Conservation (phyloP, 345 rosid genomes). For the Rhizophora apiculata region DNA sequence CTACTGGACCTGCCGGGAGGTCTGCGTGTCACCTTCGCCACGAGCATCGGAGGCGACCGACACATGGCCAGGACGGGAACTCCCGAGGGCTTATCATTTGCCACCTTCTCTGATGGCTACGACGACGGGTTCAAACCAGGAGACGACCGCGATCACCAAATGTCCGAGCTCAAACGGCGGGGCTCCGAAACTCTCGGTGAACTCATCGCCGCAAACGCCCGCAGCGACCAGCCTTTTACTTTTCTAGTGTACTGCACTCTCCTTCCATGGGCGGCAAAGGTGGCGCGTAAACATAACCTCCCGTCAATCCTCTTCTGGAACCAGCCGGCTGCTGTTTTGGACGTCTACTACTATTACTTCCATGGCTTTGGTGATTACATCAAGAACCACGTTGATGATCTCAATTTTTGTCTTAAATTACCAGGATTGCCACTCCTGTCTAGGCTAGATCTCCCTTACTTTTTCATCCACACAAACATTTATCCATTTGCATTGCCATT, state of each 20-base stretch:
- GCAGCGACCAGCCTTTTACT: conserved; percentile 27
- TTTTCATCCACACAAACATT: conserved; percentile 29
- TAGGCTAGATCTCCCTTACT: conserved; percentile 50
- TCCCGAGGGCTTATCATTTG: conserved; percentile 38
- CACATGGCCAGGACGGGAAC: conserved; percentile 32
- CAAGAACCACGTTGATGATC: conserved; percentile 12
- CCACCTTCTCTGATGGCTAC: conserved; percentile 56
- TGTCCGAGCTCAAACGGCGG: conserved; percentile 37
- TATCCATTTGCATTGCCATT: conserved; percentile 5
- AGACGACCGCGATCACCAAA: conserved; percentile 21
- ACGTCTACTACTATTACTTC: conserved; percentile 56
- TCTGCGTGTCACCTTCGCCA: conserved; percentile 47
- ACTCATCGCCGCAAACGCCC: conserved; percentile 17
- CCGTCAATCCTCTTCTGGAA: conserved; percentile 53
- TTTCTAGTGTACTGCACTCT: conserved; percentile 47
- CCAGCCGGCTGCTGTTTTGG: conserved; percentile 65
- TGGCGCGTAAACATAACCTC: conserved; percentile 42
- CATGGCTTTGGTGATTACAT: conserved; percentile 35
- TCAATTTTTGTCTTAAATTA: conserved; percentile 26
- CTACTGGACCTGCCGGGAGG: conserved; percentile 38
- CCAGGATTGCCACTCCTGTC: conserved; percentile 44
- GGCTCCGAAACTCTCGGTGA: conserved; percentile 41
- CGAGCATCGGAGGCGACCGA: conserved; percentile 36
- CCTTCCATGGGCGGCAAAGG: conserved; percentile 49
- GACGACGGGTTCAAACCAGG: conserved; percentile 45